These are phyloP conservation scores for Eutrema japonicum DNA, from an alignment of 345 rosid genomes.

Conservation along the genomic window DNA sequence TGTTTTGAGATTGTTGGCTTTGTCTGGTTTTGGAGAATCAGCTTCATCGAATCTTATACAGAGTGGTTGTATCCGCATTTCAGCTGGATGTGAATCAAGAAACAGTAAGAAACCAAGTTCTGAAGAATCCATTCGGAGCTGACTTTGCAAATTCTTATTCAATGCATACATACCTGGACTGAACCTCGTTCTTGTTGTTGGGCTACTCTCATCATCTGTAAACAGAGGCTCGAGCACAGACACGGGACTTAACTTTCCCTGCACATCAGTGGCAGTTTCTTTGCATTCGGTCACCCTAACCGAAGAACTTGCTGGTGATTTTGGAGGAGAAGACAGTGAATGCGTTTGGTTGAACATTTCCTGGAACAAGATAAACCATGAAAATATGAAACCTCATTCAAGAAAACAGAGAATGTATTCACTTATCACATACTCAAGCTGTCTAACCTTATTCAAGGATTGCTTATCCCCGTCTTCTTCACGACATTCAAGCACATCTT, in stretches of 20 bases:
- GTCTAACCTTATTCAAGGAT: conserved; percentile 48
- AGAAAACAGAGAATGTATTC: neutral
- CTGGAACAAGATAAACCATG: conserved; percentile 49
- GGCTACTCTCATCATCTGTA: conserved; percentile 70
- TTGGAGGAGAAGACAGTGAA: conserved; percentile 41
- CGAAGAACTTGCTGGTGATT: conserved; percentile 41
- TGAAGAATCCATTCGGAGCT: conserved; percentile 23
- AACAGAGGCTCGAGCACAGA: conserved; percentile 81
- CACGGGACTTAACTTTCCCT: conserved; percentile 78
- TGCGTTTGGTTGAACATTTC: conserved; percentile 47
- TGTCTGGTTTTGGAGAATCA: conserved; percentile 63
- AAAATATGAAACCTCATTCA: conserved; percentile 8
- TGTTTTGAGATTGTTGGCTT: conserved; percentile 45
- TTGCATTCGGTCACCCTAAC: conserved; percentile 49
- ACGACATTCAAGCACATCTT: conserved; percentile 10
- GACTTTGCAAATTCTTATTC: conserved; percentile 14
- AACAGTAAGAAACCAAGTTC: conserved; percentile 40
- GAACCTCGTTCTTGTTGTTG: conserved; percentile 57
- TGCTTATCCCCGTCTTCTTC: conserved; percentile 33
- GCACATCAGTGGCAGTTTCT: conserved; percentile 51
- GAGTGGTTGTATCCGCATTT: conserved; percentile 55
- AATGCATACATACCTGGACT: conserved; percentile 58
- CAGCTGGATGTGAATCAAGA: conserved; percentile 55
- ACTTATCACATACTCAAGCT: conserved; percentile 19
- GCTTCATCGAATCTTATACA: conserved; percentile 59